Conservation (phyloP, 2,329 filamentous ascomycete species). For the Calonectria ilicicola region DNA sequence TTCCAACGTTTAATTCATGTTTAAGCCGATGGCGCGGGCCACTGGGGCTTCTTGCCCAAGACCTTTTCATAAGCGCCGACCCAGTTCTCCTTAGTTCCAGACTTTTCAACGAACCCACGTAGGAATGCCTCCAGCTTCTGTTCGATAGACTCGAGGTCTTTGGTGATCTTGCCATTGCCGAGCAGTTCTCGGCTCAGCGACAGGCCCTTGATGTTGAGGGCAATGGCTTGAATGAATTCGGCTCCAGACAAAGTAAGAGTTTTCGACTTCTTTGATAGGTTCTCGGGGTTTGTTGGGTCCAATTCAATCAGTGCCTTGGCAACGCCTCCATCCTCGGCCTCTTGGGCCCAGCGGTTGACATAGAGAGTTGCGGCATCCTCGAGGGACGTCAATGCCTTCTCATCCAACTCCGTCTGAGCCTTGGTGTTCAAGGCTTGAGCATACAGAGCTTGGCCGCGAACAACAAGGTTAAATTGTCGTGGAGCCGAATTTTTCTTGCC, state of each 20-base stretch:
- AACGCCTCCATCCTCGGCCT: constrained; percentile 35
- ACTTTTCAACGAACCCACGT: constrained; percentile 42
- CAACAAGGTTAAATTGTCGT: constrained; percentile 37
- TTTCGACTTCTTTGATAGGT: background rate
- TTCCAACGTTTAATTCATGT: constrained; percentile 25
- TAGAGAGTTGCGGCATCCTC: constrained; percentile 46
- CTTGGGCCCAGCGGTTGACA: constrained; percentile 41
- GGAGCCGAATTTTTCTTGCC: constrained; percentile 25
- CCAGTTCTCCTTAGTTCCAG: constrained; percentile 33
- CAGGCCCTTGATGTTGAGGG: constrained; percentile 56
- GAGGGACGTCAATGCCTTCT: constrained; percentile 41
- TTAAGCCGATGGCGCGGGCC: constrained; percentile 31
- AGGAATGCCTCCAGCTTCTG: constrained; percentile 52
- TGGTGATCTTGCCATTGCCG: constrained; percentile 33
- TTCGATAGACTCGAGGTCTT: constrained; percentile 53
- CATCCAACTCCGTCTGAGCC: constrained; percentile 40
- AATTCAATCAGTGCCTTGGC: constrained; percentile 19
- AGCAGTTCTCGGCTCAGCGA: constrained; percentile 58
- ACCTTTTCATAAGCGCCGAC: constrained; percentile 41
- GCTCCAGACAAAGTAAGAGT: constrained; percentile 35
- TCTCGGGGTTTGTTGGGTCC: constrained; percentile 11
- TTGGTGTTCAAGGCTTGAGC: constrained; percentile 42
- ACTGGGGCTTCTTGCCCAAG: constrained; percentile 44
- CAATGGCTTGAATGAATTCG: constrained; percentile 43
- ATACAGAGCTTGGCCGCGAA: constrained; percentile 48